Conservation (phyloP, 2,329 filamentous ascomycete species). For the Alternaria consortialis region DNA sequence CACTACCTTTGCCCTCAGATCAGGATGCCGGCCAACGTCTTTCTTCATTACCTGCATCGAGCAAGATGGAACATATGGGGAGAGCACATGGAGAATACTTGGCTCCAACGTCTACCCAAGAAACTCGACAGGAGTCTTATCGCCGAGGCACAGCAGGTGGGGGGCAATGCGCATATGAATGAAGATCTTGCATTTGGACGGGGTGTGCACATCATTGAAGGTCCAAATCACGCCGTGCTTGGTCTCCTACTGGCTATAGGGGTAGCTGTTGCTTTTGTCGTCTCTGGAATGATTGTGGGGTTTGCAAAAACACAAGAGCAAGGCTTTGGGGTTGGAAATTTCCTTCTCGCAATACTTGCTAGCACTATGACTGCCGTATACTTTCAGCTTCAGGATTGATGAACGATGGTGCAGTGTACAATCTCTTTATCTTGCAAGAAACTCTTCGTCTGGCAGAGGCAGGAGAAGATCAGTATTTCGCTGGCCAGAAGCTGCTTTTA, state of each 20-base stretch:
- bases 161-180: not conserved
- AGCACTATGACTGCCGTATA: not conserved
- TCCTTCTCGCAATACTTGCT: not conserved
- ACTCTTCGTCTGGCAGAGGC: too few relatives aligned
- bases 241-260: not conserved
- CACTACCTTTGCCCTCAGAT: conserved; percentile 15
- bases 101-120: not conserved
- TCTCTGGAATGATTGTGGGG: not conserved
- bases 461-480: too few relatives aligned
- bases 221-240: not conserved
- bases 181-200: not conserved
- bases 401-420: not conserved
- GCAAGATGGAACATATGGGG: conserved; percentile 7
- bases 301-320: not conserved
- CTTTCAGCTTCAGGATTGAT: not conserved
- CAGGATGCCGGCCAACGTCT: conserved; percentile 19
- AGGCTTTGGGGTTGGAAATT: not conserved
- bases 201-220: not conserved
- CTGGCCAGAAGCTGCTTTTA: too few relatives aligned
- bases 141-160: too few relatives aligned
- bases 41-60: conserved; percentile 20
- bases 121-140: too few relatives aligned
- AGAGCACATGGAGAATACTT: not conserved
- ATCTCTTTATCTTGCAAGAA: too few relatives aligned
- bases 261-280: not conserved